Base-by-base conservation (phyloP, 2,329 filamentous ascomycete species). In the Fusarium sterilihyphosum region DNA sequence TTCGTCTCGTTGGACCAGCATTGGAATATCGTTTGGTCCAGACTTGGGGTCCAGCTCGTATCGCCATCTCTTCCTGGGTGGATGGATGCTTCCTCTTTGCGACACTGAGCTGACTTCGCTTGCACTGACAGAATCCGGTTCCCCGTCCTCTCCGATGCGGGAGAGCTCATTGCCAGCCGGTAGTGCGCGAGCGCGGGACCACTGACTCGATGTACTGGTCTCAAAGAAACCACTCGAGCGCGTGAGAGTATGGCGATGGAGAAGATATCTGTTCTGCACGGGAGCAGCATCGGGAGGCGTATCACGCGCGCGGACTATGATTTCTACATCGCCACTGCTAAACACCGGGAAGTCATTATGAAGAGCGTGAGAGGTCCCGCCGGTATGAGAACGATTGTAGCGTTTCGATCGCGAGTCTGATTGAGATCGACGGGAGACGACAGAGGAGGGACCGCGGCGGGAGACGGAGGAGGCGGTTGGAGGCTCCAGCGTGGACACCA, bases 151-250 rank as follows among this genome's bases (percentile, higher is more conserved):
- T 76, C 87, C 83, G 73, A 92, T 87, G 69, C 87, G 86, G 40
- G 89, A 83, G 60, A 93, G 82, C 68, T 91, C 85, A 58, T 82
- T 82, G 9, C 82, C 82, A 13, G 77, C 70, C 22, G 79, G 77
- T 57, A 73, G 81, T 65, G 76, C 78, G 16, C 73, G 78, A 16
- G 77, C 74, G 64, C 79, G 84, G 37, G 82, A 82, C 94, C 94
- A 97, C 81, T 95, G 92, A 65, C 92, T 91, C 78, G 91, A 94
- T 50, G 92, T 95, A 80, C 91, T 94, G 31, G 93, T 93, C 82
- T 97, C 94, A 81, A 98, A 98, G 86, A 98, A 98, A 22, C 94
- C 95, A 11, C 95, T 98, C 79, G 93, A 97, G 83, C 97, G 93
- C 38, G 93, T 92, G 75, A 98, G 86, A 46, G 96, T 98, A 79